Percentiles rank a stretch among this genome's conserved stretches.
Evolutionary conservation across 2,329 filamentous ascomycete genomes (phyloP).

Genomic region (Eutypella sp.): DNA sequence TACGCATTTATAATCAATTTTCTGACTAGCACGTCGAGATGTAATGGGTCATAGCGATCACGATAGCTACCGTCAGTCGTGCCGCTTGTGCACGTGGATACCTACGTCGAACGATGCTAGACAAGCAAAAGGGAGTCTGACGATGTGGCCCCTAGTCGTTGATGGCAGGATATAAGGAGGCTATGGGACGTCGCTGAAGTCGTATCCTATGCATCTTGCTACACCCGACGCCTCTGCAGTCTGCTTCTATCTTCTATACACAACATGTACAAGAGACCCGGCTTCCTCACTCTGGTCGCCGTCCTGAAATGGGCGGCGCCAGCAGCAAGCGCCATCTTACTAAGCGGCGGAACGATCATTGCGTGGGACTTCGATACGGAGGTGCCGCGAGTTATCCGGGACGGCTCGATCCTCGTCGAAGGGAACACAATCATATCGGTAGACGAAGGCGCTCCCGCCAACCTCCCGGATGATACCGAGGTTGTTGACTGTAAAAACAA

Average conservation of each 20-base stretch:
- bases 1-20: not conserved
- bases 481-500: conserved; percentile 44
- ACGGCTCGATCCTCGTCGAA: conserved; percentile 29
- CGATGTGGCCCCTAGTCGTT: not conserved
- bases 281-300: not conserved
- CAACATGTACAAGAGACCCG: not conserved
- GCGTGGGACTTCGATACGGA: conserved; percentile 20
- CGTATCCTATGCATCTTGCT: not conserved
- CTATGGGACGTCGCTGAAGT: not conserved
- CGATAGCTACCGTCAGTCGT: too few species aligned
- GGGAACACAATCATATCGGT: conserved; percentile 29
- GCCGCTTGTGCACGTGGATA: too few species aligned
- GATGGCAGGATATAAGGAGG: not conserved
- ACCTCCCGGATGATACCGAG: conserved; percentile 27
- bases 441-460: conserved; percentile 17
- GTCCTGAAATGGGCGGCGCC: not conserved
- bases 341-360: conserved; percentile 22
- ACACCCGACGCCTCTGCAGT: not conserved
- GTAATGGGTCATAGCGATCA: too few species aligned
- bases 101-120: too few species aligned
- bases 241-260: not conserved
- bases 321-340: not conserved
- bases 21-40: too few species aligned
- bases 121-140: not conserved
- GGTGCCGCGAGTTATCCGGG: conserved; percentile 21